These are phyloP conservation scores for Pseudocercospora musae DNA, from an alignment of 2,329 filamentous ascomycete genomes.

Conservation along the genomic window DNA sequence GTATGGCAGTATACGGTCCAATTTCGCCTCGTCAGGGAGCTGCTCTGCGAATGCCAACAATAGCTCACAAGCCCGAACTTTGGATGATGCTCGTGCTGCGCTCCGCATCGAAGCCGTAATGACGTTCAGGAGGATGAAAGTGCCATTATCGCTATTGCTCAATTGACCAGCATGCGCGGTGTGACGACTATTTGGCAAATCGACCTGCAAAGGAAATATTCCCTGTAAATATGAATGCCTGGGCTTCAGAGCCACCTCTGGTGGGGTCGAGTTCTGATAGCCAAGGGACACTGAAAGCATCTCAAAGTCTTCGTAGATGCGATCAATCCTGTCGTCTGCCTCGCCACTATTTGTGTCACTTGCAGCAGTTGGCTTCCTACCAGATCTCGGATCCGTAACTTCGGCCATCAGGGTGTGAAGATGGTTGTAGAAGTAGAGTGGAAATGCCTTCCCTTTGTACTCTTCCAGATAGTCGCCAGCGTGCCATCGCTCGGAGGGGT, in stretches of 20 bases:
- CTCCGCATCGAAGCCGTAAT: slow-evolving; percentile 86
- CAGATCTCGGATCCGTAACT: slow-evolving; percentile 85
- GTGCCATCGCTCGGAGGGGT: slow-evolving; percentile 86
- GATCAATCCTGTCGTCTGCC: slow-evolving; percentile 88
- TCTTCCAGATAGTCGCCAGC: slow-evolving; percentile 92
- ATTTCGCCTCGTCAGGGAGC: slow-evolving; percentile 89
- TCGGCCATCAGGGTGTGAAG: slow-evolving; percentile 96
- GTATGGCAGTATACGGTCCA: slow-evolving; percentile 90
- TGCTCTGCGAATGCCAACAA: slow-evolving; percentile 87
- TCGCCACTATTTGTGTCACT: slow-evolving; percentile 72
- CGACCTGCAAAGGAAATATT: slow-evolving; percentile 77
- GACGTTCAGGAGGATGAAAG: slow-evolving; percentile 84
- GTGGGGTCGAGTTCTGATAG: slow-evolving; percentile 54
- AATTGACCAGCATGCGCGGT: slow-evolving; percentile 60
- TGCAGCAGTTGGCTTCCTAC: slow-evolving; percentile 67
- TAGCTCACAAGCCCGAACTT: slow-evolving; percentile 84
- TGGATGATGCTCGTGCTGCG: slow-evolving; percentile 81
- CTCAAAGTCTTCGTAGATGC: slow-evolving; percentile 91
- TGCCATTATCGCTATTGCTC: slow-evolving; percentile 75
- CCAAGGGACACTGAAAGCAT: slow-evolving; percentile 95
- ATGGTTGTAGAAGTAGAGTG: slow-evolving; percentile 95
- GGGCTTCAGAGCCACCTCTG: slow-evolving; percentile 33
- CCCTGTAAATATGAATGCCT: slow-evolving; percentile 46
- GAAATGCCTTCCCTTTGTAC: slow-evolving; percentile 89
- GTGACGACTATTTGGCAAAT: slow-evolving; percentile 81